Evolutionary conservation across 768 basidiomycete species (phyloP), one percentile per base, ranked within the genome.

Genomic region (Sistotremastrum niveocremeum): DNA sequence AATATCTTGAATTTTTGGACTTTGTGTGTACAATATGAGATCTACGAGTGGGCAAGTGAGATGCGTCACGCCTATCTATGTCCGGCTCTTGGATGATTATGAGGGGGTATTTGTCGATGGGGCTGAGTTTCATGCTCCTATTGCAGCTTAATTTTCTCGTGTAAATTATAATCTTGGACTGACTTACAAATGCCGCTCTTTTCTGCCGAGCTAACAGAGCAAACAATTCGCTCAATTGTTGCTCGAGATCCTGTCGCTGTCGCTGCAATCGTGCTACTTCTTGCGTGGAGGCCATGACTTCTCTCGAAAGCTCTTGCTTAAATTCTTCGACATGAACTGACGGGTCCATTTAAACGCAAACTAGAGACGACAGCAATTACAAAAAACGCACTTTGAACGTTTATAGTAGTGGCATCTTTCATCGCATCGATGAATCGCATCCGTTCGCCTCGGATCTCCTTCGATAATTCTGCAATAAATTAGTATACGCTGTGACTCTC

Each of bases 401-500:
- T 90, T 54, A 93, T 84, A 2, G 77, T 76, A 0, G 89, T 93
- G 1, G 87, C 89, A 53, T 89, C 84, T 58, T 85, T 85, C 88
- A 91, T 93, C n/a, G 89, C 87, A 55, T 93, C 89, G 4, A 91
- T 84, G 54, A 93, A 91, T 5, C 84, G 70, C 45, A 91, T 62
- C 41, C 87, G 65, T 62, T 91, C 88, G 1, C 89, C 87, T 44
- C 81, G 79, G 45, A 93, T 90, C 53, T 91, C 89, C 46, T 74
- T 72, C 3, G 81, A 80, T 20, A 93, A 71, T 57, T 87, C 88
- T 86, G 53, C 11, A 30, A n/a, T n/a, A 32, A 46, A 32, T 43
- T 32, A 40, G 29, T 11, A 10, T 36, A 41, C 20, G 8, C 30
- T 11, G 44, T 12, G 29, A 5, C 29, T 41, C 11, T 36, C 31